These are phyloP conservation scores for Asterophora parasitica DNA, from an alignment of 768 basidiomycete genomes.

Conservation along the genomic window DNA sequence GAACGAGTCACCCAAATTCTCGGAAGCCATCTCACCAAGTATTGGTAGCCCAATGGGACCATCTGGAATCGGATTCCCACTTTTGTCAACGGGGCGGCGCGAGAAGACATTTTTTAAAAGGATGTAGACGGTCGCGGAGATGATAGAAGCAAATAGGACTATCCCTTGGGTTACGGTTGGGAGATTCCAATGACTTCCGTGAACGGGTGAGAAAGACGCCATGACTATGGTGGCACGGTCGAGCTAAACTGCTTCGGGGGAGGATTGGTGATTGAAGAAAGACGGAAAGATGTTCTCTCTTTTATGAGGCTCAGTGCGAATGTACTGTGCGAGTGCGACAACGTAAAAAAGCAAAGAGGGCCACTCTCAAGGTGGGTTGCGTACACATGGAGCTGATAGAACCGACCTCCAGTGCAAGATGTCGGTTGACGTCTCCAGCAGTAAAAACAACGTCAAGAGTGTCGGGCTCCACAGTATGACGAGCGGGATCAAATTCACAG, in stretches of 20 bases:
- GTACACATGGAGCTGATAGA: not conserved
- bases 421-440: conserved; percentile 6
- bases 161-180: conserved; percentile 17
- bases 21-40: conserved; percentile 17
- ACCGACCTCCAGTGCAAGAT: conserved; percentile 1
- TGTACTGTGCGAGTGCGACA: no score
- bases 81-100: conserved; percentile 10
- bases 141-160: conserved; percentile 19
- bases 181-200: conserved; percentile 7
- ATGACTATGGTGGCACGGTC: conserved; percentile 6
- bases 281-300: no score
- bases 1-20: not conserved
- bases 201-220: conserved; percentile 7
- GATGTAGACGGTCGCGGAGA: conserved; percentile 21
- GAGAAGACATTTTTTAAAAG: conserved; percentile 9
- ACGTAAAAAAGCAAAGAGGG: no score
- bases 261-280: not conserved
- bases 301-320: no score
- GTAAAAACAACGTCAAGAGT: no score
- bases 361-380: no score
- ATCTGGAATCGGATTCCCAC: conserved; percentile 19
- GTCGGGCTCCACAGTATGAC: not conserved
- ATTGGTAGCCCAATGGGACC: conserved; percentile 21
- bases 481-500: not conserved
- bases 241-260: not conserved